A percentile compares a stretch with the other conserved stretches of the same genome.
These are phyloP conservation scores for Guadua angustifolia DNA, from an alignment of 176 grass and related monocot genomes.

Conservation along the genomic window DNA sequence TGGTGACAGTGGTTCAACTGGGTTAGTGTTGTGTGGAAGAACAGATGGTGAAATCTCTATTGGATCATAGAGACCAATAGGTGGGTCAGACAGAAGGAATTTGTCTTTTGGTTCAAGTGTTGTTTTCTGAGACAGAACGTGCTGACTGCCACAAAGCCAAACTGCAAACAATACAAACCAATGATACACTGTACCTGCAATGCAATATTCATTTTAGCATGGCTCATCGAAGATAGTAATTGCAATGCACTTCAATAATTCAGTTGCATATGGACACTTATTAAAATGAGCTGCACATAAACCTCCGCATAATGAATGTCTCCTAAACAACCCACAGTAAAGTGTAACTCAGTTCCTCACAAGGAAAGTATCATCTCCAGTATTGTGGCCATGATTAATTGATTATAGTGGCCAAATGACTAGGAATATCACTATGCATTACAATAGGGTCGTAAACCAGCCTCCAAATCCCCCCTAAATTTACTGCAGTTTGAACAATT, in stretches of 20 bases:
- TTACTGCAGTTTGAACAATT: background rate
- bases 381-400: background rate
- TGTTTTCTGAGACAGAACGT: slow-evolving; percentile 66
- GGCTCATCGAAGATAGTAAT: slow-evolving; percentile 12
- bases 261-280: background rate
- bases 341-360: background rate
- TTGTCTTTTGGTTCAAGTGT: slow-evolving; percentile 73
- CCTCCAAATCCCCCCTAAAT: background rate
- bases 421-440: slow-evolving; percentile 9
- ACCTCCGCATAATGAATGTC: background rate
- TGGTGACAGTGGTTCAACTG: slow-evolving; percentile 76
- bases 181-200: slow-evolving; percentile 78
- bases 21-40: slow-evolving; percentile 70
- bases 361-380: slow-evolving; percentile 6
- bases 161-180: slow-evolving; percentile 56
- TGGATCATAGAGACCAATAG: slow-evolving; percentile 89
- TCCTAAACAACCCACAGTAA: slow-evolving; percentile 23
- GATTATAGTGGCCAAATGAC: background rate
- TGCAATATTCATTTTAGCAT: slow-evolving; percentile 44
- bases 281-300: background rate
- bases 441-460: slow-evolving; percentile 2
- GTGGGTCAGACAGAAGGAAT: slow-evolving; percentile 90
- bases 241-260: slow-evolving; percentile 28
- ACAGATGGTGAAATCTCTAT: slow-evolving; percentile 89
- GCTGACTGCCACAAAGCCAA: slow-evolving; percentile 67